A percentile compares a stretch with the other conserved stretches of the same genome.
Evolutionary conservation across 306 rosid genomes (phyloP).

Genomic region (Biancaea sappan): DNA sequence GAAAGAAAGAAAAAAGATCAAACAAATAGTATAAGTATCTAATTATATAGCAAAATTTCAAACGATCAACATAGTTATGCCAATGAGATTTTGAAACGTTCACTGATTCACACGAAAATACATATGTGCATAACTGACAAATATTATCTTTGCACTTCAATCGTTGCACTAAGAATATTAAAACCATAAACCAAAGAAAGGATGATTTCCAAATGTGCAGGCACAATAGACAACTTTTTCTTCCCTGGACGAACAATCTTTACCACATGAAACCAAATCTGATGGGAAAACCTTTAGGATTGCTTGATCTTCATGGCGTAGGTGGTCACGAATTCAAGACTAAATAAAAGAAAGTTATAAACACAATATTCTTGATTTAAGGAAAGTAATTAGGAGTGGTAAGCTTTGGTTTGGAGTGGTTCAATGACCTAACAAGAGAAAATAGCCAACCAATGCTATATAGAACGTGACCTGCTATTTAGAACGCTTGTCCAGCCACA

Average conservation of each 20-base stretch:
- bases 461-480: too few relatives aligned
- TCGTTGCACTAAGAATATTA: conserved; percentile 7
- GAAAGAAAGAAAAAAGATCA: not conserved
- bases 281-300: too few relatives aligned
- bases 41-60: not conserved
- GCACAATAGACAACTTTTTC: conserved; percentile 91
- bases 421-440: too few relatives aligned
- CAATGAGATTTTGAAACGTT: not conserved
- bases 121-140: not conserved
- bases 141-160: conserved; percentile 15
- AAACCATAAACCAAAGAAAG: not conserved
- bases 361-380: too few relatives aligned
- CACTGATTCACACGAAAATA: conserved; percentile 16
- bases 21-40: not conserved
- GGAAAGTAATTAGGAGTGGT: too few relatives aligned
- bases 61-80: not conserved
- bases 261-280: conserved; percentile 83
- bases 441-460: too few relatives aligned
- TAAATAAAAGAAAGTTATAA: too few relatives aligned
- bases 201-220: conserved; percentile 90
- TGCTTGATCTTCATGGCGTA: too few relatives aligned
- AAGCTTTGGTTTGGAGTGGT: too few relatives aligned
- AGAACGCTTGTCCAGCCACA: too few relatives aligned
- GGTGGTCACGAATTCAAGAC: too few relatives aligned
- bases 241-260: conserved; percentile 95